phyloP scores from a whole-genome alignment of 257 asterid genomes.

The Primulina eburnea region DNA sequence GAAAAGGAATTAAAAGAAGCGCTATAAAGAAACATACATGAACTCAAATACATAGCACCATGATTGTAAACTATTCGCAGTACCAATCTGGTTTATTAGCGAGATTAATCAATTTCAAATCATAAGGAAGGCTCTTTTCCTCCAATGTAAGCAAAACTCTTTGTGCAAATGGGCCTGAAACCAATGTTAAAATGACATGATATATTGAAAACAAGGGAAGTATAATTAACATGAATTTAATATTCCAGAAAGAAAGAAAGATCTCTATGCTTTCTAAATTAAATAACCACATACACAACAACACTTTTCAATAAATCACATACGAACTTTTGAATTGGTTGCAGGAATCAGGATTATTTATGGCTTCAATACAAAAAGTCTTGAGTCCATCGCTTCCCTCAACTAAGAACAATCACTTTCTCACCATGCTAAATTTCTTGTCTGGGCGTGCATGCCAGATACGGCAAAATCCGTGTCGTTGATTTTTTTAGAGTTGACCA shows the following conservation, averaged over 20 bases:
- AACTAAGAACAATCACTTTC: no score
- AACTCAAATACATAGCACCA: not conserved
- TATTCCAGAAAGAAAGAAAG: no score
- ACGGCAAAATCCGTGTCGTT: no score
- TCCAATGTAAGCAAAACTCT: conserved; percentile 86
- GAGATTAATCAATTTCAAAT: conserved; percentile 69
- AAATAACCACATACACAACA: not conserved
- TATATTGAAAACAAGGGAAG: not conserved
- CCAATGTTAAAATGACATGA: not conserved
- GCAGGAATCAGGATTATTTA: not conserved
- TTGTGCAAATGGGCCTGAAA: conserved; percentile 86
- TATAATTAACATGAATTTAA: not conserved
- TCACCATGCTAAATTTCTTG: no score
- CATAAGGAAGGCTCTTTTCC: conserved; percentile 85
- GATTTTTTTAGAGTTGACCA: no score
- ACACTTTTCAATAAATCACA: not conserved
- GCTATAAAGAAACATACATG: not conserved
- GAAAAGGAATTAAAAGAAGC: not conserved
- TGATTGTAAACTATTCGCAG: not conserved
- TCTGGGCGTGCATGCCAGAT: no score
- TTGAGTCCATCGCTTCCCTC: no score
- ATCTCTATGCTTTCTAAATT: not conserved
- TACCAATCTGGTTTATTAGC: conserved; percentile 91
- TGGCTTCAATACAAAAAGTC: not conserved
- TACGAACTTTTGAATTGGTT: not conserved